Base-by-base conservation (phyloP, 192 early-diverging fungal genomes). In the Coemansia sp. region DNA sequence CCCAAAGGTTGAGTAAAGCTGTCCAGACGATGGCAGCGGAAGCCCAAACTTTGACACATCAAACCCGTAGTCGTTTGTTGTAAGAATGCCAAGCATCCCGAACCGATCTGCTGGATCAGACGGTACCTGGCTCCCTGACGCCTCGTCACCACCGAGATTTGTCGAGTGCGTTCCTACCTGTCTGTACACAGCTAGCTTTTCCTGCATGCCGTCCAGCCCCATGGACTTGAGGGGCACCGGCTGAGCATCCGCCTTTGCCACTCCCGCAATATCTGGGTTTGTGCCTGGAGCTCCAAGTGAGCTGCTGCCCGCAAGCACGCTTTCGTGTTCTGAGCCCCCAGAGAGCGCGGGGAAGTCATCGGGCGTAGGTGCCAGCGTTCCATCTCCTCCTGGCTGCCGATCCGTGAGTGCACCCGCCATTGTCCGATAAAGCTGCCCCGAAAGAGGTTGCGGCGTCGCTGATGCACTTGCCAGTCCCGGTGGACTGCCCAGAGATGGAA, bases 11-110 rank as follows among this genome's bases (percentile, higher is more conserved):
- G 93, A 83, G 65, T 94, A 92, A 42, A 98, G 78, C 5, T 91
- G 81, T 11, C 90, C 89, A 44, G 85, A 78, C 34, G 89, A 87
- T 53, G 87, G 88, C 54, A 92, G 67, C 58, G 87, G 86, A 23
- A 92, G 82, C 13, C 90, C 94, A 38, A 98, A 84, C 23, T 89
- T 88, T 20, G 95, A 91, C 53, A 96, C 79, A 76, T 98, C 95
- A 66, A 85, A 86, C 1, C 95, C 97, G n/a, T 95, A 85, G 28
- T 92, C 89, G 61, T 95, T 82, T 75, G 90, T 90, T 30, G 86
- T 87, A 57, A 97, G 76, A 48, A 98, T 82, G n/a, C 95, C 95
- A 38, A 92, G 79, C 61, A 98, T 82, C 3, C 92, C 93, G 68
- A 85, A 93, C 44, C 85, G 84, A 72, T 95, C 78, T 6, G 66